Base-by-base conservation (phyloP, 495 filamentous ascomycete genomes). In the Sphaerosporella brunnea region DNA sequence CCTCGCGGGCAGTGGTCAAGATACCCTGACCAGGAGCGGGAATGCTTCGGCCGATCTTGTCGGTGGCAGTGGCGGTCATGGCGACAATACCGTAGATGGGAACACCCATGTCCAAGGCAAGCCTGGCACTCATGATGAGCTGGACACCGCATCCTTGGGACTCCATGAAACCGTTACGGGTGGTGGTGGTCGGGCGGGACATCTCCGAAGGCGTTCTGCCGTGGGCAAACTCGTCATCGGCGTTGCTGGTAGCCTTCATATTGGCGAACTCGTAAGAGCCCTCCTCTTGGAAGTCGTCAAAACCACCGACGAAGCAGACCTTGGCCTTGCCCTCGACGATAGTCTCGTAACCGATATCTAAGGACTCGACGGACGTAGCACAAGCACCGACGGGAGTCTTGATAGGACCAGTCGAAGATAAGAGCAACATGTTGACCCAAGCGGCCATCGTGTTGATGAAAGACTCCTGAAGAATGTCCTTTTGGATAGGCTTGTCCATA, bases 391-490 rank as follows among this genome's bases (percentile, higher is more conserved):
- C 88, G 10, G 90, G 90, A 0, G 92, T 95, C 72, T 96, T 95
- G 71, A 99, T 95, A 15, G 90, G 90, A 51, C 90, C 90, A 32
- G 90, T 95, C 13, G 92, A 95, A 11, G 90, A 96, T 47, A 99
- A 65, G 36, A 99, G 68, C 60, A 99, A 65, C 90, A 99, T 96
- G 69, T 99, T 99, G 45, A 96, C 87, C 90, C 90, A 99, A 4
- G 90, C 90, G 51, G 82, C 78, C 90, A 99, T 99, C 20, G 90
- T 96, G 67, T 99, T 99, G 72, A 99, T 96, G 73, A 99, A 99
- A 2, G 90, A 96, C 65, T 99, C 90, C 61, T 99, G 90, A 28
- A 99, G 71, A 55, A 99, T 93, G 63, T 99, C 90, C 67, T 96
- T 99, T 64, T 99, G 90, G 18, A 96, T 71, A n/a, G 90, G 90